A percentile compares a stretch with the other conserved stretches of the same genome.
These are phyloP conservation scores for Magnaporthales sp. DNA, from an alignment of 2,329 filamentous ascomycete genomes.

Conservation along the genomic window DNA sequence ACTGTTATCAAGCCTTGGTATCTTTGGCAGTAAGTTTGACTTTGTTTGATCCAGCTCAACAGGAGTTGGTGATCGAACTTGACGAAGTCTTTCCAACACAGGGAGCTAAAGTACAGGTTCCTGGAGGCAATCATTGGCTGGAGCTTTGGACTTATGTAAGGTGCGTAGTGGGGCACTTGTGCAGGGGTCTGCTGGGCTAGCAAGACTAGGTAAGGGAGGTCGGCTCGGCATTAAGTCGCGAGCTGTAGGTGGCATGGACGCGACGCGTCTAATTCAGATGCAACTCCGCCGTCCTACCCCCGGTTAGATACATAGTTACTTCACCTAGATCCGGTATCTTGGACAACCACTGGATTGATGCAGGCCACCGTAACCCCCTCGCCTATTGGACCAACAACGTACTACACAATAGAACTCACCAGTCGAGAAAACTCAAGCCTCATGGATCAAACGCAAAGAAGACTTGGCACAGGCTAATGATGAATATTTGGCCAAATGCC, in stretches of 20 bases:
- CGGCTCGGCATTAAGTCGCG: not conserved
- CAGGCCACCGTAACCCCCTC: not conserved
- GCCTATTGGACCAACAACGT: not conserved
- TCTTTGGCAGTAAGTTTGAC: not conserved
- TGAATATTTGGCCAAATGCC: slow-evolving; percentile 26
- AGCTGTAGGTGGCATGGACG: not conserved
- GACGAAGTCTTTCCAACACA: not conserved
- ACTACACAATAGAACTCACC: not conserved
- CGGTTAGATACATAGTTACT: not conserved
- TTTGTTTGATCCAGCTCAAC: not conserved
- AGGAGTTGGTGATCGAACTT: not conserved
- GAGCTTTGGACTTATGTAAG: not conserved
- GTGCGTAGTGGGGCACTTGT: not conserved
- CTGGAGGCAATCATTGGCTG: not conserved
- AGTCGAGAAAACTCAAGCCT: not conserved
- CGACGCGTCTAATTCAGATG: not conserved
- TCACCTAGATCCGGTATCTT: not conserved
- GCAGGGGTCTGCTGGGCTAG: not conserved
- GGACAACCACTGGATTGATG: not conserved
- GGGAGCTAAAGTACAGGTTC: not conserved
- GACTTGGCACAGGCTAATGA: slow-evolving; percentile 10
- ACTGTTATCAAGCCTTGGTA: not conserved
- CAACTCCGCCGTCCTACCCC: not conserved
- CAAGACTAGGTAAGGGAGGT: not conserved
- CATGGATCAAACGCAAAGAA: not conserved